Conservation (phyloP, 306 rosid genomes). For the Cicer bijugum region DNA sequence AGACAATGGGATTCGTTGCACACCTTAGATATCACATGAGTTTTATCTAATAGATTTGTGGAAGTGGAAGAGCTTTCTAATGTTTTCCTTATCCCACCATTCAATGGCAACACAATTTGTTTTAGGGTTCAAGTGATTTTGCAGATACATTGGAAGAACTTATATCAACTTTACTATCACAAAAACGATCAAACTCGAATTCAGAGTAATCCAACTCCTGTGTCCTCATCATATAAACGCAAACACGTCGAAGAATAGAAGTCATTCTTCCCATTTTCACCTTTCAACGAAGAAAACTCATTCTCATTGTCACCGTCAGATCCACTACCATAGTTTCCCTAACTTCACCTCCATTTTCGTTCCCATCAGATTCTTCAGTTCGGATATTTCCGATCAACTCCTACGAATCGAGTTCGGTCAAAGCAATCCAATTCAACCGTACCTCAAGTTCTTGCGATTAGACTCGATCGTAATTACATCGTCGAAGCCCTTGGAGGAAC, state of each 20-base stretch:
- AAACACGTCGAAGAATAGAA: constrained; percentile 40
- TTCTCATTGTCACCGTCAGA: constrained; percentile 47
- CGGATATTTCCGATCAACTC: constrained; percentile 42
- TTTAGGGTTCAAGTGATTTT: constrained; percentile 51
- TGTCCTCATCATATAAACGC: constrained; percentile 28
- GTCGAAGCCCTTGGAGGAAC: constrained; percentile 50
- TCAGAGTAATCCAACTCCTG: constrained; percentile 46
- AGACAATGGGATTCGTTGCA: constrained; percentile 39
- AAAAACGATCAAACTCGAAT: constrained; percentile 47
- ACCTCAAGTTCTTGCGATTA: constrained; percentile 36
- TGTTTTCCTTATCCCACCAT: constrained; percentile 41
- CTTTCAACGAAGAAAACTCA: constrained; percentile 39
- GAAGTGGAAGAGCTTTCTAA: constrained; percentile 51
- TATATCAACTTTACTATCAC: constrained; percentile 40
- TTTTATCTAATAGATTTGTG: constrained; percentile 45
- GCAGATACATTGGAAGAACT: constrained; percentile 41
- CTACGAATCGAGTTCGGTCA: constrained; percentile 47
- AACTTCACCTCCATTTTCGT: constrained; percentile 17
- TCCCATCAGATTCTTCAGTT: constrained; percentile 27
- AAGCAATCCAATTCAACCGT: constrained; percentile 51
- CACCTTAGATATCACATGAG: constrained; percentile 62
- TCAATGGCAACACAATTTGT: constrained; percentile 40
- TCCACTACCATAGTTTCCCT: constrained; percentile 56
- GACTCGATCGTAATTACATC: constrained; percentile 48
- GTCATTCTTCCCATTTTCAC: constrained; percentile 37